These are phyloP conservation scores for Entomortierella parvispora DNA, from an alignment of 192 early-diverging fungal genomes.

Conservation along the genomic window DNA sequence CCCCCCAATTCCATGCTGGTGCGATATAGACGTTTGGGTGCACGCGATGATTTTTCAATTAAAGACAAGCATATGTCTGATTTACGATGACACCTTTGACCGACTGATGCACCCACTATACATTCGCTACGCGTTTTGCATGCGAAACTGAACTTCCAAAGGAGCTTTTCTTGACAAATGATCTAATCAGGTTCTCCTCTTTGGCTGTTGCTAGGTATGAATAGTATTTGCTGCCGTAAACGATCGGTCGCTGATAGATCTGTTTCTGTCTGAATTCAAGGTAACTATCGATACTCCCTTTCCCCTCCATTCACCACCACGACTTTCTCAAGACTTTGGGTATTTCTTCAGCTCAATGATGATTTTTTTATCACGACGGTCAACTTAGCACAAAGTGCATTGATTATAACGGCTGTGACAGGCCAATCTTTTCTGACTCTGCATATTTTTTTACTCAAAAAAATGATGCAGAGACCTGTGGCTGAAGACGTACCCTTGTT, in stretches of 20 bases:
- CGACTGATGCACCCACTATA: conserved; percentile 54
- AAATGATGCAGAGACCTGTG: background rate
- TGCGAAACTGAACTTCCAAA: background rate
- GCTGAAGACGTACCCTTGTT: conserved; percentile 5
- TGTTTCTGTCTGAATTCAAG: too few species aligned
- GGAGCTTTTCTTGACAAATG: background rate
- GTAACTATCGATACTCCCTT: background rate
- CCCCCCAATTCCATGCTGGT: background rate
- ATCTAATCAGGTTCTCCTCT: background rate
- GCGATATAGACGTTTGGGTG: conserved; percentile 7
- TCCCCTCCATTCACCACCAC: background rate
- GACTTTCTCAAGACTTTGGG: background rate
- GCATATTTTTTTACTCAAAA: background rate
- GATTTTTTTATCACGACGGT: conserved; percentile 66
- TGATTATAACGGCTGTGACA: conserved; percentile 59
- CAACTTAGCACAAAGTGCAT: conserved; percentile 58
- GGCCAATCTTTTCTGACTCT: conserved; percentile 51
- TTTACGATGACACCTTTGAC: conserved; percentile 53
- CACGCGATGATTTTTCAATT: conserved; percentile 62
- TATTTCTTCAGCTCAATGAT: conserved; percentile 47
- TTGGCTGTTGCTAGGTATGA: background rate
- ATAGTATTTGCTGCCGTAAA: background rate
- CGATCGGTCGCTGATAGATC: too few species aligned
- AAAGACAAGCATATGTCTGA: conserved; percentile 75
- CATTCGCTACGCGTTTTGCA: background rate